These are phyloP conservation scores for Cephalotrichum gorgonifer DNA, from an alignment of 2,329 filamentous ascomycete species.

Conservation along the genomic window DNA sequence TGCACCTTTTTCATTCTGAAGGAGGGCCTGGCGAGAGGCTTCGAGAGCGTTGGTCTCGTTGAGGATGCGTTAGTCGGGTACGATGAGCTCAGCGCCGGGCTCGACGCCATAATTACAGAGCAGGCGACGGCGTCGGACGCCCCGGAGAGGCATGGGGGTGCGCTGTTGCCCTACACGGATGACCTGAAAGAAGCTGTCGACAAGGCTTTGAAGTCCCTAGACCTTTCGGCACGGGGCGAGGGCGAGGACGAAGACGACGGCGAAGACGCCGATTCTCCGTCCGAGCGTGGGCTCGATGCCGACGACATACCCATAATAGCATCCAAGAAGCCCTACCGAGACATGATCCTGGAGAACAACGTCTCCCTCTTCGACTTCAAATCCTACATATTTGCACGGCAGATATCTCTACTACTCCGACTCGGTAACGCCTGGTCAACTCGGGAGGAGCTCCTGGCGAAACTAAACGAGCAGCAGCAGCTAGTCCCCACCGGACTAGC, in stretches of 20 bases:
- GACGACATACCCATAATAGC: constrained; percentile 50
- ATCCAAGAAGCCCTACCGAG: constrained; percentile 72
- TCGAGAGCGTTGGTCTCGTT: constrained; percentile 90
- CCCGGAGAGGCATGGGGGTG: constrained; percentile 57
- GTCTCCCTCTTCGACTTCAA: constrained; percentile 95
- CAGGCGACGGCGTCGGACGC: constrained; percentile 46
- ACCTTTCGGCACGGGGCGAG: constrained; percentile 13
- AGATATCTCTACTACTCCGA: constrained; percentile 71
- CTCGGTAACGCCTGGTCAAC: constrained; percentile 66
- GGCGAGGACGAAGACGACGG: constrained; percentile 26
- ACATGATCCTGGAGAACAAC: constrained; percentile 86
- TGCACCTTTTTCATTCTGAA: constrained; percentile 98
- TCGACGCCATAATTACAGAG: constrained; percentile 74
- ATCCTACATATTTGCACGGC: constrained; percentile 85
- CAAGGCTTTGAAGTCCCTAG: constrained; percentile 30
- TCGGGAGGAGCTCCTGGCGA: constrained; percentile 49
- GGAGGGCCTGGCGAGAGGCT: constrained; percentile 83
- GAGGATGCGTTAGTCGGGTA: constrained; percentile 94
- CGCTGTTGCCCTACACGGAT: constrained; percentile 62
- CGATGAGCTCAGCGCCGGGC: constrained; percentile 80
- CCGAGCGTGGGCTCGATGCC: constrained; percentile 21
- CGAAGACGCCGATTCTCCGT: constrained; percentile 39
- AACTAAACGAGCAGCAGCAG: constrained; percentile 52
- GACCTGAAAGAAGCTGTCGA: constrained; percentile 56
- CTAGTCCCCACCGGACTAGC: constrained; percentile 47